These are phyloP conservation scores for Cadophora malorum DNA, from an alignment of 2,329 filamentous ascomycete species.

Conservation along the genomic window DNA sequence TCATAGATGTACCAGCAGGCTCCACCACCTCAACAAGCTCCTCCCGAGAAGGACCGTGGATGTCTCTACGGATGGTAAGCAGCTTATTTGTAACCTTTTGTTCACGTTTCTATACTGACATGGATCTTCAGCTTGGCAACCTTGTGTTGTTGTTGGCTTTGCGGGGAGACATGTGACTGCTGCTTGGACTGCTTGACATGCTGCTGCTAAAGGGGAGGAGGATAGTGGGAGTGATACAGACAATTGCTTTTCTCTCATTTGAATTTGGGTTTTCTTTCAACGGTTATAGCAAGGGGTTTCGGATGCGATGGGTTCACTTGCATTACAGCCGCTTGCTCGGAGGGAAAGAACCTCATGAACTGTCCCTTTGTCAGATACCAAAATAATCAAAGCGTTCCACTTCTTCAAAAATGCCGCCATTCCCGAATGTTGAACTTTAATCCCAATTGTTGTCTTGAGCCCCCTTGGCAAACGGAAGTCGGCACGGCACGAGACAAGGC, in stretches of 20 bases:
- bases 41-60: conserved; percentile 19
- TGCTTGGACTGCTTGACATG: conserved; percentile 24
- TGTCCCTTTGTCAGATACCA: conserved; percentile 9
- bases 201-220: not conserved
- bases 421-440: not conserved
- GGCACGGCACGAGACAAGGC: conserved; percentile 12
- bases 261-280: not conserved
- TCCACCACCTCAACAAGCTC: conserved; percentile 20
- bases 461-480: conserved; percentile 13
- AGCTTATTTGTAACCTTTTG: not conserved
- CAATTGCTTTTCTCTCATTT: not conserved
- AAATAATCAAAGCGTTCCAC: not conserved
- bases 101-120: not conserved
- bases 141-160: conserved; percentile 26
- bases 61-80: conserved; percentile 19
- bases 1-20: conserved; percentile 20
- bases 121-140: conserved; percentile 16
- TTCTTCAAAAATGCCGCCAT: not conserved
- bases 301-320: conserved; percentile 5
- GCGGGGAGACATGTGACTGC: conserved; percentile 24
- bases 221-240: not conserved
- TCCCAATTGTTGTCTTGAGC: not conserved
- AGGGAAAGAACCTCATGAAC: not conserved
- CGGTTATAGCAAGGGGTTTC: not conserved
- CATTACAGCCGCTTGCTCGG: not conserved